These are phyloP conservation scores for Phytomonas francai DNA, from an alignment of 208 protist genomes.

Conservation along the genomic window DNA sequence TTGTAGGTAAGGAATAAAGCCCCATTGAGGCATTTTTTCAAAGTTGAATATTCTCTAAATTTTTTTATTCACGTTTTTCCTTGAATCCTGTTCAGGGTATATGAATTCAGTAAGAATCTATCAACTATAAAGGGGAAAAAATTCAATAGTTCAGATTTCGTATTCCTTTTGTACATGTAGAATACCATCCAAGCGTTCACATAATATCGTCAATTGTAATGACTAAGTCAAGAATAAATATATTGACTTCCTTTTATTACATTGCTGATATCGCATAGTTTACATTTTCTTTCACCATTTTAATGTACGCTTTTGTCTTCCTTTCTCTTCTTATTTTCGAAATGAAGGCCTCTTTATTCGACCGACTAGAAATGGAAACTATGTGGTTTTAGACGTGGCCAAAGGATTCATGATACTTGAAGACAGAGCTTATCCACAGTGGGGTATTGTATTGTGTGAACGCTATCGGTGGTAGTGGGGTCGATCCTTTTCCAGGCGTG, in stretches of 20 bases:
- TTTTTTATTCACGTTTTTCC: too few relatives aligned
- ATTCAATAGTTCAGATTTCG: too few relatives aligned
- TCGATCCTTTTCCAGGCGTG: background rate
- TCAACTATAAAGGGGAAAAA: too few relatives aligned
- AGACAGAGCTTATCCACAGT: background rate
- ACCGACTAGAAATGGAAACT: background rate
- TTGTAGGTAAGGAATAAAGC: background rate
- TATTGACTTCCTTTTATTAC: background rate
- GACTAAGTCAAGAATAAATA: background rate
- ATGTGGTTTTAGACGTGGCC: background rate
- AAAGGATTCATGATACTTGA: background rate
- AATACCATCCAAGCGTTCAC: background rate
- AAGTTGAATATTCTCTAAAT: too few relatives aligned
- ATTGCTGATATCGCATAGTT: background rate
- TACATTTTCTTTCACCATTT: background rate
- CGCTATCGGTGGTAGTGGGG: background rate
- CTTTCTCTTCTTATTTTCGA: background rate
- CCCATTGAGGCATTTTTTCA: too few relatives aligned
- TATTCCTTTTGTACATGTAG: background rate
- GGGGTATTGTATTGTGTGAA: background rate
- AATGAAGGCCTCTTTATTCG: background rate
- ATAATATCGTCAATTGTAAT: background rate
- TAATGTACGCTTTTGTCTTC: background rate
- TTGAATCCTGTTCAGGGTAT: too few relatives aligned
- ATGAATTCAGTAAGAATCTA: too few relatives aligned